Base-by-base conservation (phyloP, 345 rosid genomes). In the Lenwebbia sp. region DNA sequence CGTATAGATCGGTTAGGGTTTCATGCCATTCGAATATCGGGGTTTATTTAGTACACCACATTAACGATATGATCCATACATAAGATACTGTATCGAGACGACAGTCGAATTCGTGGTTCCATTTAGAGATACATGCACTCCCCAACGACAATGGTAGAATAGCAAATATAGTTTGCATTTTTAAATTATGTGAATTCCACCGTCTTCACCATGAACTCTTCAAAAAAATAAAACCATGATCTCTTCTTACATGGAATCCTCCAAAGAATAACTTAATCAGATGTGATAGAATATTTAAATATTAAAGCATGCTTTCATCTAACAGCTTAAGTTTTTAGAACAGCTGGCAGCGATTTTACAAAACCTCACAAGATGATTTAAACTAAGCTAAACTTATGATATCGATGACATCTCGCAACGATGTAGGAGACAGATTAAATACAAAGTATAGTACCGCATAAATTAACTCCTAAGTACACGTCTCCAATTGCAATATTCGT, bases 261-360 rank as follows among this genome's bases (percentile, higher is more conserved):
- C 23, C 10, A 47, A 5, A 37, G 81, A 70, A 70, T 37, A 70
- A 70, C 13, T 19, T 21, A 19, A 70, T 37, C 26, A 19, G 13
- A 50, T 50, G 52, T 11, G 52, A 50, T 11, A 2, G 52, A 11
- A 50, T 10, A 50, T 50, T 50, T 50, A 50, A 50, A 11, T 50
- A 50, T 11, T 50, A 10, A 50, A 50, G 14, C 14, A 11, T 50
- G 52, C 14, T 3, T 50, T 50, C 1, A 12, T 50, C 4, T 49
- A 49, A 10, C 3, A 49, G 12, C 2, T 49, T 10, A 49, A 49
- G 4, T 12, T 50, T 49, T 50, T 50, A 50, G 1, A 50, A 50
- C 1, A 10, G 9, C 3, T 50, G 13, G 52, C 0, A 3, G 13
- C 1, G 14, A 4, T 50, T 2, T 12, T 50, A 12, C 14, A 50